These are phyloP conservation scores for Nematodospora anomalae DNA, from an alignment of 1,139 yeast genomes.

Conservation along the genomic window DNA sequence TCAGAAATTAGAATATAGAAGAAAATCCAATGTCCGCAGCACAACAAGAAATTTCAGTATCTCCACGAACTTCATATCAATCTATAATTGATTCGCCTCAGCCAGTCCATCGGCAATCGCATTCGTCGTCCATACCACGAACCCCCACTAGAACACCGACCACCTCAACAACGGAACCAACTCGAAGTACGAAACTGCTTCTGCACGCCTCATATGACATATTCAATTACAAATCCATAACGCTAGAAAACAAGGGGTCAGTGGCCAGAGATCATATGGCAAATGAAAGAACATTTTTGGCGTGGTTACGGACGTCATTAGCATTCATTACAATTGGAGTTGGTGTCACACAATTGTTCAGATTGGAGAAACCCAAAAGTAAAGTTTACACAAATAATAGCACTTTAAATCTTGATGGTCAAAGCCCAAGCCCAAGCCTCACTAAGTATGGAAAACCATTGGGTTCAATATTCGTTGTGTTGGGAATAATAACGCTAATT, in stretches of 20 bases:
- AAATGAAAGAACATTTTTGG: constrained; percentile 74
- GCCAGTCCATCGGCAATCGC: background rate
- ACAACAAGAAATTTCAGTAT: background rate
- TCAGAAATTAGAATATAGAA: too few relatives aligned
- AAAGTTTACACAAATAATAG: constrained; percentile 16
- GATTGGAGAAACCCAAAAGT: constrained; percentile 28
- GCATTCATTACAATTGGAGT: constrained; percentile 45
- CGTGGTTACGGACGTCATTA: constrained; percentile 67
- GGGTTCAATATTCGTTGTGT: constrained; percentile 34
- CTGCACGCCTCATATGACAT: constrained; percentile 8
- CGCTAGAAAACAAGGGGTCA: constrained; percentile 46
- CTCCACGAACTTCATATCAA: background rate
- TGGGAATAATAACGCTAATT: constrained; percentile 37
- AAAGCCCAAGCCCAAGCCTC: constrained; percentile 14
- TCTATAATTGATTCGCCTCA: background rate
- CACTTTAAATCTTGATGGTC: constrained; percentile 14
- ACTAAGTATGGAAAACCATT: constrained; percentile 34
- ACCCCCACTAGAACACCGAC: background rate
- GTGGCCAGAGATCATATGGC: constrained; percentile 62
- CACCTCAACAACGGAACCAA: constrained; percentile 6
- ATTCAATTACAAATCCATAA: constrained; percentile 23
- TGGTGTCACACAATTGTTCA: constrained; percentile 43
- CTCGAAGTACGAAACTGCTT: constrained; percentile 8
- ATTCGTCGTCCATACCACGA: background rate
- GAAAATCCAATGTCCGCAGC: background rate